phyloP scores from a whole-genome alignment of 257 asterid species.

The Agastache rugosa region DNA sequence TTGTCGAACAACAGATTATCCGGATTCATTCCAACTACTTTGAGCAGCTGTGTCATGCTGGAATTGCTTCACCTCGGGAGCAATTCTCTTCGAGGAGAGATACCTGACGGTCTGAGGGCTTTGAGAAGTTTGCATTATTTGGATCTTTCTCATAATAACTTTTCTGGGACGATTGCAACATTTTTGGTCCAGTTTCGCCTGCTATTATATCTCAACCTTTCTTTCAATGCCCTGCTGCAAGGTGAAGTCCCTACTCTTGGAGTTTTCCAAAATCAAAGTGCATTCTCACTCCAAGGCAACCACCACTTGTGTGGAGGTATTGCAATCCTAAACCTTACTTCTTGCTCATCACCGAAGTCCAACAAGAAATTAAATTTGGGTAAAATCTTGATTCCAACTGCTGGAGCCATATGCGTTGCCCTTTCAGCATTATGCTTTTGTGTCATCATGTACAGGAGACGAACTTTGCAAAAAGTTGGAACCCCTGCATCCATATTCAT shows the following conservation, averaged over 20 bases:
- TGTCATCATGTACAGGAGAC: neutral
- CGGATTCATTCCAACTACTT: too few species aligned
- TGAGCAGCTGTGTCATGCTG: slow-evolving; percentile 28
- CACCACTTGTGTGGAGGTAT: neutral
- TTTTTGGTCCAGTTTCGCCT: neutral
- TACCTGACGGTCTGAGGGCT: slow-evolving; percentile 34
- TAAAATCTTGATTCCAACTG: too few species aligned
- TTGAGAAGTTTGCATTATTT: slow-evolving; percentile 34
- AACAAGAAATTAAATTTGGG: too few species aligned
- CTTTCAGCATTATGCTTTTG: neutral
- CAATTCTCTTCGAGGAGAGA: slow-evolving; percentile 37
- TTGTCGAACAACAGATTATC: too few species aligned
- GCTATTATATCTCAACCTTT: neutral
- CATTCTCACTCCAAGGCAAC: neutral
- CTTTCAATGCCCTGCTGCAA: neutral
- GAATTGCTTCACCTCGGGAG: neutral
- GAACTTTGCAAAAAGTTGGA: neutral
- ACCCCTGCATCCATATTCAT: neutral
- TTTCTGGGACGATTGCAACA: neutral
- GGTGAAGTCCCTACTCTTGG: slow-evolving; percentile 20
- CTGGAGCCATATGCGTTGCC: too few species aligned
- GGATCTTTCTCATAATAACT: slow-evolving; percentile 32
- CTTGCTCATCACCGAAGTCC: neutral
- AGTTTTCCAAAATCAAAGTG: neutral
- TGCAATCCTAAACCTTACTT: neutral